Conservation (phyloP, 2,329 filamentous ascomycete species). For the Trichoderma breve region DNA sequence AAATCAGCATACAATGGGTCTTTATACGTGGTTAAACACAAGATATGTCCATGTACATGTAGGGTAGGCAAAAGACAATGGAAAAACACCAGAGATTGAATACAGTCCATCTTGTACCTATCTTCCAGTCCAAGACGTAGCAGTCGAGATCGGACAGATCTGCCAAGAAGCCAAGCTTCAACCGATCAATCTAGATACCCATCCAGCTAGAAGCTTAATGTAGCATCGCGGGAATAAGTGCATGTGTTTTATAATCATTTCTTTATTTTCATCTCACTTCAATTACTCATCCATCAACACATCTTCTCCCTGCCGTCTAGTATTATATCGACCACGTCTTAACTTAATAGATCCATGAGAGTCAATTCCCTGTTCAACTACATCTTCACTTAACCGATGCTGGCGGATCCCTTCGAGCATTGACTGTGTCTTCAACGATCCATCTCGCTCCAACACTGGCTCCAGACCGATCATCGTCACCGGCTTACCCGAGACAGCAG, state of each 20-base stretch:
- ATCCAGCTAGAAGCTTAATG: not conserved
- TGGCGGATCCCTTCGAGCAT: not conserved
- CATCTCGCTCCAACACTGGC: not conserved
- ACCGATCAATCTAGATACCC: not conserved
- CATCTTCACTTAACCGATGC: not conserved
- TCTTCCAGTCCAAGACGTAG: not conserved
- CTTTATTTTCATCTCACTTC: not conserved
- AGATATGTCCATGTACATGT: not conserved
- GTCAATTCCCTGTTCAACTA: not conserved
- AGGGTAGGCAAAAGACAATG: not conserved
- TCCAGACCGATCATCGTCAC: slow-evolving; percentile 1
- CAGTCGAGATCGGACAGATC: not conserved
- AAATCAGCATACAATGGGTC: not conserved
- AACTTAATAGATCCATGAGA: not conserved
- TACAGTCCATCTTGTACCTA: not conserved
- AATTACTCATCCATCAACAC: not conserved
- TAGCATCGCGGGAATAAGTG: not conserved
- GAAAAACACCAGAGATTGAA: not conserved
- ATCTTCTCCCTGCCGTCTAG: not conserved
- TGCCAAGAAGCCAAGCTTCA: not conserved
- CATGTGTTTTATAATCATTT: not conserved
- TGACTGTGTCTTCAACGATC: not conserved
- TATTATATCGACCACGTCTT: not conserved
- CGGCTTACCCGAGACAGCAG: not conserved
- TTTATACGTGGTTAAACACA: not conserved